Evolutionary conservation across 805 yeast species (phyloP), one percentile per base, ranked within the genome.

Genomic region (Brettanomyces naardenensis): DNA sequence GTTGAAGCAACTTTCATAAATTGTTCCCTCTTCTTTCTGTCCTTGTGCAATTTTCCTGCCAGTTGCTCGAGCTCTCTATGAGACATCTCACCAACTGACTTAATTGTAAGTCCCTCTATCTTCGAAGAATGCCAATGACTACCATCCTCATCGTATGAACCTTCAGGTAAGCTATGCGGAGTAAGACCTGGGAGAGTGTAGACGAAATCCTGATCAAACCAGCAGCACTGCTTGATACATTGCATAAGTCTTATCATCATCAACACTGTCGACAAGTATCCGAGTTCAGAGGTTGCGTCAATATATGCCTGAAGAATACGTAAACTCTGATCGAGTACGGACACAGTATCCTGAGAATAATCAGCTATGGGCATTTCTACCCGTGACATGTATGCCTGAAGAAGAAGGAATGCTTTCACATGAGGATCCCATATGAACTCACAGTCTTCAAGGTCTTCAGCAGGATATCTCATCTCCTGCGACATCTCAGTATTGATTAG

Each of bases 241-340:
- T 80, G 87, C 89, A 90, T 80, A 34, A 84, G 62, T 45, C 67
- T 67, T 26, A 90, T 70, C 39, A 88, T 69, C 39, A 67, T 68
- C 48, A 78, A 44, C 0, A 79, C 86, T 0, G 86, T 73, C 4
- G 68, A 53, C 33, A 79, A 64, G 48, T 75, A 80, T 0, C 96
- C 95, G 47, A 78, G 52, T 48, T 90, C 97, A 2, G 95, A 76
- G 1, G 92, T 78, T 17, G 85, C 86, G 60, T 92, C 99, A 42
- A 90, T 80, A 47, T 74, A 81, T 0, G 97, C 97, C 55, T 92
- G 98, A 38, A 89, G 62, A 44, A 92, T 81, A 73, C 98, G 95
- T 52, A 92, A 66, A 6, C 95, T 78, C 62, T 92, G 98, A 53
- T 94, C 99, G 40, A 92, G 64, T 7, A 92, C 95, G 0, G 97